Evolutionary conservation across 192 early-diverging fungal genomes (phyloP), one percentile per base, ranked within the genome.

Genomic region (Coemansia sp.): DNA sequence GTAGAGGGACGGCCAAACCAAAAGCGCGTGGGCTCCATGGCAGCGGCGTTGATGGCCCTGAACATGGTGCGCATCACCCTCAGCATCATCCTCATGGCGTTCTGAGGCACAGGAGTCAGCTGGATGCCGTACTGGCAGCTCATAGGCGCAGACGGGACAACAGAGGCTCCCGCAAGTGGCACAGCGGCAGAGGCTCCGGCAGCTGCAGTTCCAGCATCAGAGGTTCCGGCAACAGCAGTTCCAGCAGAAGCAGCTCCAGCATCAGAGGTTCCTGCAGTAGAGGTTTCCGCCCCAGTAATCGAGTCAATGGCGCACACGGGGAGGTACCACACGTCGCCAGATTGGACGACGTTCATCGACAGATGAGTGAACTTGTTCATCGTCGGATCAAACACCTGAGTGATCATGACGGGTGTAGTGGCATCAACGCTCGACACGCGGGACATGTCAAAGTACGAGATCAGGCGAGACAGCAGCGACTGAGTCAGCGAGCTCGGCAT

Each of bases 241-340:
- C n/a, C n/a, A n/a, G n/a, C n/a, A n/a, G n/a, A n/a, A n/a, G n/a
- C n/a, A n/a, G n/a, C n/a, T n/a, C n/a, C 0, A n/a, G n/a, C n/a
- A n/a, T n/a, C n/a, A n/a, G n/a, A n/a, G n/a, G n/a, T n/a, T n/a
- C n/a, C n/a, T n/a, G n/a, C n/a, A n/a, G n/a, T n/a, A n/a, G n/a
- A n/a, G n/a, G 97, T 96, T n/a, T n/a, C n/a, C n/a, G n/a, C n/a
- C n/a, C n/a, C 36, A 36, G 52, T 43, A 42, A 78, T 67, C 22
- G 71, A 68, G 59, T 70, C 63, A 13, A 73, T 34, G 10, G 71
- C 27, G 76, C 76, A 78, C 62, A 78, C 76, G 12, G 76, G 71
- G 22, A 78, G 47, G 65, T 78, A 78, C 60, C 71, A 77, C 5
- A 34, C 54, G 64, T 40, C 42, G 38, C 66, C 64, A 0, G 54